Percentiles rank a stretch among this genome's conserved stretches.
These are phyloP conservation scores for Mortierella antarctica DNA, from an alignment of 192 early-diverging fungal species.

Conservation along the genomic window DNA sequence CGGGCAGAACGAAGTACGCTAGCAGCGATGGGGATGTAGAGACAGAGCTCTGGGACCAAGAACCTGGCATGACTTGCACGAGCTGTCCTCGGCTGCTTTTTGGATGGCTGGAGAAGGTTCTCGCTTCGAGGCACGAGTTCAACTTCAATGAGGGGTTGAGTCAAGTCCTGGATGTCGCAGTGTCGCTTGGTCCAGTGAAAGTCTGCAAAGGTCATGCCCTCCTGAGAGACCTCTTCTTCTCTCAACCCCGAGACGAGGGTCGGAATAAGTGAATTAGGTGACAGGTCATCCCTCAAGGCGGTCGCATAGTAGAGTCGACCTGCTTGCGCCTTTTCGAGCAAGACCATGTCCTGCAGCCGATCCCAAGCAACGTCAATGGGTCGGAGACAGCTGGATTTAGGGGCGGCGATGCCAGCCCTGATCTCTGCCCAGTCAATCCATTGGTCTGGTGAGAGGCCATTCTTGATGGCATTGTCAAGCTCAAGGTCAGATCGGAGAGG, in stretches of 20 bases:
- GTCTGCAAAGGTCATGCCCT: neutral
- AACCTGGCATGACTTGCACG: conserved; percentile 1
- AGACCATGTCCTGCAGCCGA: conserved; percentile 35
- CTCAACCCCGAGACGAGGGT: neutral
- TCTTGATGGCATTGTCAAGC: neutral
- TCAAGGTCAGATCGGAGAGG: neutral
- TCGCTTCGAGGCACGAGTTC: neutral
- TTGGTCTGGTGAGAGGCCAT: neutral
- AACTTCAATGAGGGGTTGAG: conserved; percentile 14
- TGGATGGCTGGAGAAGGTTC: conserved; percentile 1
- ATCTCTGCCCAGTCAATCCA: conserved; percentile 22
- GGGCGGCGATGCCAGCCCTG: neutral
- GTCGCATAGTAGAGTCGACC: conserved; percentile 53
- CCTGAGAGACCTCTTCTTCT: neutral
- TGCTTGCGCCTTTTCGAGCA: conserved; percentile 55
- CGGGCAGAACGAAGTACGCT: conserved; percentile 52
- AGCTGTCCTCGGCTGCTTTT: neutral
- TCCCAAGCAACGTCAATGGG: conserved; percentile 26
- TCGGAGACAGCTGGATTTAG: neutral
- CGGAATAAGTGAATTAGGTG: conserved; percentile 1
- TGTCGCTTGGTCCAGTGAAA: neutral
- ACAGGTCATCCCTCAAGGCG: conserved; percentile 50
- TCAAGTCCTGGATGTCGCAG: neutral
- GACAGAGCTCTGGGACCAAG: conserved; percentile 41
- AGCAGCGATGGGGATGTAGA: conserved; percentile 39